These are phyloP conservation scores for Pterothamnion heteromorphum DNA, from an alignment of 31 red algal species.

Conservation along the genomic window DNA sequence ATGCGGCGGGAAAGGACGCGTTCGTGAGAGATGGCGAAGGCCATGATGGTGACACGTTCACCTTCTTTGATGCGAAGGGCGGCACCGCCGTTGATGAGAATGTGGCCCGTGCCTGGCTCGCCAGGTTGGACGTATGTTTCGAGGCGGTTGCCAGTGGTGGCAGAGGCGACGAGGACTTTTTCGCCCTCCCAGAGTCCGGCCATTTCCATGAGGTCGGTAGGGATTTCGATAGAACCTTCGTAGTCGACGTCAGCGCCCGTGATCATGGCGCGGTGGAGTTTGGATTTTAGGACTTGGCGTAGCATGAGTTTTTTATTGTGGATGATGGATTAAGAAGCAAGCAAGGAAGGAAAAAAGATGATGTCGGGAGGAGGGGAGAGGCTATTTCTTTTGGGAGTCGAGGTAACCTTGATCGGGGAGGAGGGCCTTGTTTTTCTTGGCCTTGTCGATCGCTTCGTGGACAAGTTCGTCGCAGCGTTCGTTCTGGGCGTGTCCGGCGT, in stretches of 20 bases:
- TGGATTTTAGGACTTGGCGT: not conserved
- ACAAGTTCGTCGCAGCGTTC: no score
- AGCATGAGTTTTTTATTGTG: not conserved
- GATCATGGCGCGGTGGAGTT: not conserved
- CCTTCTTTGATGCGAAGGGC: not conserved
- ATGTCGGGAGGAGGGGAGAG: no score
- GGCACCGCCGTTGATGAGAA: not conserved
- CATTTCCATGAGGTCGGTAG: not conserved
- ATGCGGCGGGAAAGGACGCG: not conserved
- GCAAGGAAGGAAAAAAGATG: no score
- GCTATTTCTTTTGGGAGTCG: no score
- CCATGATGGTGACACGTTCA: not conserved
- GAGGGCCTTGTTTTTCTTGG: no score
- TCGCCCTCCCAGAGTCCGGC: not conserved
- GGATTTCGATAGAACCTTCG: not conserved
- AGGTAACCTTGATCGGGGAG: no score
- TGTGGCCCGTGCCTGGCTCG: not conserved
- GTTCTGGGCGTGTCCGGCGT: no score
- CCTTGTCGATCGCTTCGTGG: no score
- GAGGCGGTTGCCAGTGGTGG: not conserved
- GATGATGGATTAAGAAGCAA: not conserved
- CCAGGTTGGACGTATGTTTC: not conserved
- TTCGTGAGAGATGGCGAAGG: not conserved
- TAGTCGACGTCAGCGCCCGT: not conserved
- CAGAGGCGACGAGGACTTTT: not conserved